Evolutionary conservation across 23 red algal genomes (phyloP), one percentile per base, ranked within the genome.

Genomic region (Gracilaria gracilis): DNA sequence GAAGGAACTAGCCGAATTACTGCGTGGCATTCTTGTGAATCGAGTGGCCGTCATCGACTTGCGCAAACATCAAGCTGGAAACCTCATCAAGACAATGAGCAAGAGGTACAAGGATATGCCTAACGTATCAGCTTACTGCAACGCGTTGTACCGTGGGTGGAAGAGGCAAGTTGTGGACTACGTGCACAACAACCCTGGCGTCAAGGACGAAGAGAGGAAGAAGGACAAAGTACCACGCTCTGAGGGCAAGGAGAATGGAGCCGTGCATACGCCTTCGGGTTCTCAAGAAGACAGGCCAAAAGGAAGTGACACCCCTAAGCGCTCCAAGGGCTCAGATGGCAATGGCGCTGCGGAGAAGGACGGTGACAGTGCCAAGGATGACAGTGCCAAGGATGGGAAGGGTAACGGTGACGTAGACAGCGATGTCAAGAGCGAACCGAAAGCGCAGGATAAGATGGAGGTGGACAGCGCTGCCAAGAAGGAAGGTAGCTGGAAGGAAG

Each of bases 91-190:
- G 21, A 81, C 65, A 15, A 67, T 90, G 57, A 74, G 87, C 40
- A 90, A 80, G 87, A 77, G 29, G 54, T 90, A 72, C 62, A 90
- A 80, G 57, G 74, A 64, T 20, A 90, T 90, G 87, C 72, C 74
- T 9, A 42, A 66, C 48, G 53, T 90, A 48, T 51, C 12, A 29
- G 59, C 57, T 2, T 67, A 61, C 24, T 90, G 87, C 33, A 46
- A 54, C 25, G 57, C 39, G 4, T 61, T 90, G 17, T 80, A 67
- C 47, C 44, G 54, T 12, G 54, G 32, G 14, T 90, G 87, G 87
- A 79, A 64, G 74, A 35, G 17, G 37, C 87, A 81, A 32, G 87
- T 90, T 53, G 54, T 82, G 21, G 79, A 82, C 36, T 82, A 82
- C 28, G 54, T 82, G 53, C 72, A 77, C 72, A 50, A 37, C 72